Percentiles rank a stretch among this genome's conserved stretches.
phyloP scores from a whole-genome alignment of 495 filamentous ascomycete species.

The Daldinia caldariorum region DNA sequence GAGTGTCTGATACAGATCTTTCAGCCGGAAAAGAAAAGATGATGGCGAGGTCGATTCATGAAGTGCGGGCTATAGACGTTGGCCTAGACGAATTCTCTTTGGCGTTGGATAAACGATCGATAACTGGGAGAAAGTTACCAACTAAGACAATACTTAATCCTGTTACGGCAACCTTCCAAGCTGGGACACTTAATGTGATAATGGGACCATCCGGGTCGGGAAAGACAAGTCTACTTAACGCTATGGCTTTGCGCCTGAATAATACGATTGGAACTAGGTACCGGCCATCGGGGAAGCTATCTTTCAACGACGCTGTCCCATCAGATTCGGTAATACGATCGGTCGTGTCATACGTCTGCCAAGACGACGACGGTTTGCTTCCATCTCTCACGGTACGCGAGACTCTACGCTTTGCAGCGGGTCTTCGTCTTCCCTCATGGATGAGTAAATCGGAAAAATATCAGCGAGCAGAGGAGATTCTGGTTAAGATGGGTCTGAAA shows the following conservation, averaged over 20 bases:
- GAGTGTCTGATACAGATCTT: constrained; percentile 61
- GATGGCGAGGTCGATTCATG: constrained; percentile 57
- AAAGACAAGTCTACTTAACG: constrained; percentile 76
- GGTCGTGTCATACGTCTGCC: constrained; percentile 77
- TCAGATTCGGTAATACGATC: constrained; percentile 72
- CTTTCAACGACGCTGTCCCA: constrained; percentile 72
- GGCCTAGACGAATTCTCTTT: constrained; percentile 68
- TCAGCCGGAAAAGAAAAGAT: constrained; percentile 71
- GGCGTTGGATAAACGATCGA: constrained; percentile 66
- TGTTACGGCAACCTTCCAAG: constrained; percentile 67
- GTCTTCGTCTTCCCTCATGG: constrained; percentile 71
- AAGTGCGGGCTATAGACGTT: constrained; percentile 67
- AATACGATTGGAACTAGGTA: constrained; percentile 66
- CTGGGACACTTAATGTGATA: constrained; percentile 74
- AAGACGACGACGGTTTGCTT: constrained; percentile 78
- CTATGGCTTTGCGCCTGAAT: constrained; percentile 71
- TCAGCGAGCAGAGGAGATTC: constrained; percentile 71
- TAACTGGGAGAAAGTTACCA: constrained; percentile 55
- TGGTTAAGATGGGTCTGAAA: constrained; percentile 77
- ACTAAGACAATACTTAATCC: constrained; percentile 70
- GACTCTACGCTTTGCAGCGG: constrained; percentile 73
- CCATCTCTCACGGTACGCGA: constrained; percentile 79
- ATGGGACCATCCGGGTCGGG: constrained; percentile 82
- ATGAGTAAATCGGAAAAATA: constrained; percentile 72
- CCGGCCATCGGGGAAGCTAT: constrained; percentile 64